phyloP scores from a whole-genome alignment of 225 moss, liverwort and hornwort genomes.

The Asterella californica region DNA sequence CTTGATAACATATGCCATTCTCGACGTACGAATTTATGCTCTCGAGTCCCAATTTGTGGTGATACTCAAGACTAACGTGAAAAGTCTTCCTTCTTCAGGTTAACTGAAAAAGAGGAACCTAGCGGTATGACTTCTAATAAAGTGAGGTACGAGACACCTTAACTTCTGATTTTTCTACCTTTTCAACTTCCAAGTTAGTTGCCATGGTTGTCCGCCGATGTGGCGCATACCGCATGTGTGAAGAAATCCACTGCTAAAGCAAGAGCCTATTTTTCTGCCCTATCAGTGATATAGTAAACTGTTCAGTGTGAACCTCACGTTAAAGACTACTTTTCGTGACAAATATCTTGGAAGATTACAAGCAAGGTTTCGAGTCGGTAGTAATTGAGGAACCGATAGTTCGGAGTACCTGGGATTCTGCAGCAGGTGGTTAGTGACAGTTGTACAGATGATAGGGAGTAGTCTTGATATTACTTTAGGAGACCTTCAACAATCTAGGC shows the following conservation, averaged over 20 bases:
- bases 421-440: background rate
- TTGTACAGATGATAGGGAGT: background rate
- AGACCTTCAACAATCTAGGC: background rate
- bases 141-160: slow-evolving; percentile 60
- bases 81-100: slow-evolving; percentile 44
- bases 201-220: background rate
- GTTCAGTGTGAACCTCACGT: too few species aligned
- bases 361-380: too few species aligned
- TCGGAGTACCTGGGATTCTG: background rate
- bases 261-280: background rate
- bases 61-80: background rate
- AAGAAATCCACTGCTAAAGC: background rate
- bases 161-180: background rate
- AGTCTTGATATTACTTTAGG: background rate
- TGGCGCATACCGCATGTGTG: background rate
- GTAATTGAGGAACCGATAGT: too few species aligned
- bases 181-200: background rate
- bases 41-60: too few species aligned
- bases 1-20: too few species aligned
- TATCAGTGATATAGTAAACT: too few species aligned
- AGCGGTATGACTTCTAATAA: slow-evolving; percentile 70
- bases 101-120: slow-evolving; percentile 87
- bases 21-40: background rate
- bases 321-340: too few species aligned
- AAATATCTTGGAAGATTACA: too few species aligned